Base-by-base conservation (phyloP, 2,329 filamentous ascomycete species). In the Aspergillus nomiae region DNA sequence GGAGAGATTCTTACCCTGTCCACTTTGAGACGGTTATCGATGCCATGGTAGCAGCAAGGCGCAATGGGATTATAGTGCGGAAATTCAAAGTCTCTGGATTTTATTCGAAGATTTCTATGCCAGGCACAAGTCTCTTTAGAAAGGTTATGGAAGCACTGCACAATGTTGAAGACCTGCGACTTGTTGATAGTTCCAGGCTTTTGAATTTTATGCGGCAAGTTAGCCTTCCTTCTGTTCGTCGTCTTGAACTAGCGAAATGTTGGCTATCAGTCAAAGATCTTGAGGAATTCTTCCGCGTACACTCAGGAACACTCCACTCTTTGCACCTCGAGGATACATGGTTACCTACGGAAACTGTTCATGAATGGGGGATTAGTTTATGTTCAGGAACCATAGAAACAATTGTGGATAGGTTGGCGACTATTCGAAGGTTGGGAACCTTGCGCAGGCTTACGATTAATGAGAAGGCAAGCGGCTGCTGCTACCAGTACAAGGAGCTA, bases 241-340 rank as follows among this genome's bases (percentile, higher is more conserved):
- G 50, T n/a, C 50, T 63, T 10, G 51, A 59, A 32, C 41, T 63
- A 32, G 56, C 12, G 34, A 63, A 36, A 11, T 59, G 56, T 28
- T 59, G 56, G 48, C 57, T 63, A n/a, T 59, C 30, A 34, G 36
- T 53, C n/a, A 24, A 26, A 56, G 61, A 63, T 28, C 61, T 63
- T 32, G 51, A 56, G 36, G 9, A 43, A 51, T 63, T 63, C 36
- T 24, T 63, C 48, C 4, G 24, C 24, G 8, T 16, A 38, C 57
- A 63, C 34, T 51, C 56, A 56, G 26, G 30, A 38, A 55, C 28
- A 28, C 48, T 59, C n/a, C 51, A 21, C 19, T 55, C 34, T 41
- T 16, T 63, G 7, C 57, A 63, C 46, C 32, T 59, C n/a, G 19
- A 59, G 36, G 57, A 59, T 38, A 59, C 32, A 43, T 56, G 56